Conservation (phyloP, 2,329 filamentous ascomycete species). For the Blastomyces percursus region DNA sequence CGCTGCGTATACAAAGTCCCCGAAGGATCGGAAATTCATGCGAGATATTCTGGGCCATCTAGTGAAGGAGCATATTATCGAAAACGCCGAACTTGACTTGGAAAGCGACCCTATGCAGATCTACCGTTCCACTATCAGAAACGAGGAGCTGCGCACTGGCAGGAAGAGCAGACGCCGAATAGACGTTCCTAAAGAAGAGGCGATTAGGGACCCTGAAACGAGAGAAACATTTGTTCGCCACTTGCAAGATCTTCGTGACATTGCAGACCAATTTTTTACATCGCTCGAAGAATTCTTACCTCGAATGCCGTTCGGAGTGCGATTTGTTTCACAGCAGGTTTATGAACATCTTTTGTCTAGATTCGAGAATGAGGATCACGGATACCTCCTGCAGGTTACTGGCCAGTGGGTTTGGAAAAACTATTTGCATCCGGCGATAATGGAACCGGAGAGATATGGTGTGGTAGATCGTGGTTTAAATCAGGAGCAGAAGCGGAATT, state of each 20-base stretch:
- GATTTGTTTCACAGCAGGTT: conserved; percentile 77
- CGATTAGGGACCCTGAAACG: conserved; percentile 92
- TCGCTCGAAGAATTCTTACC: conserved; percentile 72
- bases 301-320: conserved; percentile 84
- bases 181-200: conserved; percentile 80
- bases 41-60: conserved; percentile 74
- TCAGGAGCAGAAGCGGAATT: conserved; percentile 84
- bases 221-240: conserved; percentile 88
- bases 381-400: conserved; percentile 68
- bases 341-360: conserved; percentile 65
- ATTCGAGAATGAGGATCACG: conserved; percentile 69
- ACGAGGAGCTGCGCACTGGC: conserved; percentile 89
- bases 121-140: conserved; percentile 89
- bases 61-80: conserved; percentile 84
- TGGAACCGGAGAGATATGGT: conserved; percentile 84
- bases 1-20: conserved; percentile 76
- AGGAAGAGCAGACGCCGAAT: conserved; percentile 67
- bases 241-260: conserved; percentile 83
- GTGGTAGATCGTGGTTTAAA: conserved; percentile 83
- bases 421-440: conserved; percentile 80
- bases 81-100: conserved; percentile 79
- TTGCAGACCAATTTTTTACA: conserved; percentile 80
- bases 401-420: conserved; percentile 89
- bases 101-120: conserved; percentile 98
- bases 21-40: conserved; percentile 83